A percentile compares a stretch with the other conserved stretches of the same genome.
These are phyloP conservation scores for Cystobasidiaceae sp. DNA, from an alignment of 1,284 basidiomycete genomes.

Conservation along the genomic window DNA sequence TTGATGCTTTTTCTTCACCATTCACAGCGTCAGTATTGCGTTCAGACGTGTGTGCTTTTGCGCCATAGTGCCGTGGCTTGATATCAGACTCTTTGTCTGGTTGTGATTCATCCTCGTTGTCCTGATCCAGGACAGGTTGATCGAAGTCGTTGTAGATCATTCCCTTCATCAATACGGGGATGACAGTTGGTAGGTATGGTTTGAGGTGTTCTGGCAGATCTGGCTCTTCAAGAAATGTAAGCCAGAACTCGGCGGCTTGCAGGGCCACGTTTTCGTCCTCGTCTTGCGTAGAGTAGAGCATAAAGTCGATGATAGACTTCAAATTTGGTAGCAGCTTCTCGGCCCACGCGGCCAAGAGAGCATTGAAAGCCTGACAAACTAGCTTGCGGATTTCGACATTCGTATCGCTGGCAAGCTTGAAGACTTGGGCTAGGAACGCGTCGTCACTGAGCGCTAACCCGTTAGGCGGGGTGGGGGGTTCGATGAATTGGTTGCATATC, in stretches of 20 bases:
- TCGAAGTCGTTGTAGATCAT: conserved; percentile 98
- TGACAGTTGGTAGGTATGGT: conserved; percentile 79
- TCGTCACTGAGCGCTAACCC: conserved; percentile 64
- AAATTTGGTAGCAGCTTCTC: conserved; percentile 97
- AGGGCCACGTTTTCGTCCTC: conserved; percentile 89
- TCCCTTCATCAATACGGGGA: conserved; percentile 87
- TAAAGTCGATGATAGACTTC: conserved; percentile 92
- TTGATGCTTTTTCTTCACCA: conserved; percentile 40
- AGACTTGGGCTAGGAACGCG: conserved; percentile 82
- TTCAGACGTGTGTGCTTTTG: conserved; percentile 60
- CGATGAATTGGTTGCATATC: conserved; percentile 86
- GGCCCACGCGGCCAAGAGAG: conserved; percentile 83
- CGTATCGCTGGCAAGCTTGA: conserved; percentile 89
- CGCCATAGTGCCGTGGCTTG: conserved; percentile 85
- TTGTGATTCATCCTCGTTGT: conserved; percentile 68
- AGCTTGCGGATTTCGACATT: conserved; percentile 87
- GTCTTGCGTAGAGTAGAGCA: conserved; percentile 97
- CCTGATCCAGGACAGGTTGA: conserved; percentile 85
- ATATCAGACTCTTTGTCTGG: conserved; percentile 76
- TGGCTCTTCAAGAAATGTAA: conserved; percentile 94
- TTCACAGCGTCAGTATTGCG: conserved; percentile 13
- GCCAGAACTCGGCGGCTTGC: conserved; percentile 99
- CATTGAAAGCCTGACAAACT: conserved; percentile 92
- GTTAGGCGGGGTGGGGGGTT: conserved; percentile 50
- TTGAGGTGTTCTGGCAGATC: conserved; percentile 76